Conservation (phyloP, 371 early-diverging fungal genomes). For the Rhizomucor pusillus region DNA sequence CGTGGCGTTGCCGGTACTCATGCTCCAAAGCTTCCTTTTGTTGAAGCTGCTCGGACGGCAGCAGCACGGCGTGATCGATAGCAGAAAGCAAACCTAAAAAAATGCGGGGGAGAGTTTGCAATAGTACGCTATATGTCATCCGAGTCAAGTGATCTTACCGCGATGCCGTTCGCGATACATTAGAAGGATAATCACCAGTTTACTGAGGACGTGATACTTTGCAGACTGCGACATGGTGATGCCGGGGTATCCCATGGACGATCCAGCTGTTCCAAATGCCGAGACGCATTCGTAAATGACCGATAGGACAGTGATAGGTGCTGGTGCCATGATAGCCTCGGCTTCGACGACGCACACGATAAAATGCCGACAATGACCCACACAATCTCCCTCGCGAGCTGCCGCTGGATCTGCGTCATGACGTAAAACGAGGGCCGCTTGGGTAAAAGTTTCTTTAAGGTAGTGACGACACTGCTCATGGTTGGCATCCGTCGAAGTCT, state of each 20-base stretch:
- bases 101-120: not conserved
- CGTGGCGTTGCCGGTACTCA: constrained; percentile 6
- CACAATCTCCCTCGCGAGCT: constrained; percentile 41
- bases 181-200: constrained; percentile 33
- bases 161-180: constrained; percentile 34
- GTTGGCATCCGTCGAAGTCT: constrained; percentile 28
- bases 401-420: constrained; percentile 41
- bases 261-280: constrained; percentile 42
- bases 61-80: constrained; percentile 46
- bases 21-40: constrained; percentile 10
- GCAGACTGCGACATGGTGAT: constrained; percentile 36
- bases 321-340: constrained; percentile 31
- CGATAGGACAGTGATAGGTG: constrained; percentile 32
- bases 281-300: constrained; percentile 46
- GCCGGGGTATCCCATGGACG: constrained; percentile 35
- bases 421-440: constrained; percentile 42
- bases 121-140: not conserved
- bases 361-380: constrained; percentile 43
- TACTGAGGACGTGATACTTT: constrained; percentile 32
- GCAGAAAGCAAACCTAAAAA: constrained; percentile 39
- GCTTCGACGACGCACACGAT: constrained; percentile 31
- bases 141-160: constrained; percentile 6
- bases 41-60: constrained; percentile 36
- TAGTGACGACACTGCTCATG: constrained; percentile 31
- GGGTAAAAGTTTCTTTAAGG: constrained; percentile 20